A percentile compares a stretch with the other conserved stretches of the same genome.
Conservation (phyloP, 2,329 filamentous ascomycete species). For the Beauveria medogensis region DNA sequence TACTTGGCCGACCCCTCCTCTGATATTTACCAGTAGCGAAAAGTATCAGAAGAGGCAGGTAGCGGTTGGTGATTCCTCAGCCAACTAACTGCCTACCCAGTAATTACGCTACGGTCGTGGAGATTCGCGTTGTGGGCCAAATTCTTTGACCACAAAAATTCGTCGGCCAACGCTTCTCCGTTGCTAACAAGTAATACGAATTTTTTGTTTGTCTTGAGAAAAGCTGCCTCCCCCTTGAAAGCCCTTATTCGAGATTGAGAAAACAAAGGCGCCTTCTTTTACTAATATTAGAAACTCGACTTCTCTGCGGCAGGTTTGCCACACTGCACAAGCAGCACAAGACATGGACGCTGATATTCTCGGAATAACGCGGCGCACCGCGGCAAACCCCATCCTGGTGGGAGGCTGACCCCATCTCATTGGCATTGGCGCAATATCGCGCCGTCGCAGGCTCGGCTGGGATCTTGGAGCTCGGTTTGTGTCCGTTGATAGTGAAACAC, state of each 20-base stretch:
- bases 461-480: neutral
- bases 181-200: no score
- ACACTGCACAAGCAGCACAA: neutral
- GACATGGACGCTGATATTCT: neutral
- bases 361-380: neutral
- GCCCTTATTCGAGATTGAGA: no score
- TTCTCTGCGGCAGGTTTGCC: neutral
- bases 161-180: no score
- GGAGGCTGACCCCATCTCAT: no score
- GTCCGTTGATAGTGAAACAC: neutral
- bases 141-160: no score
- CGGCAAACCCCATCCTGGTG: neutral
- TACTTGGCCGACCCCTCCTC: neutral
- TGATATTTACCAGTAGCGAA: neutral
- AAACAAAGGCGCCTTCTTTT: no score
- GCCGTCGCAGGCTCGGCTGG: neutral
- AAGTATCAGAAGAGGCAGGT: neutral
- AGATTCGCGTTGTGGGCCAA: no score
- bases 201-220: no score
- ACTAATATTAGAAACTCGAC: neutral
- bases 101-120: no score
- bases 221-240: no score
- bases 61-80: no score
- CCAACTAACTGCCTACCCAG: no score
- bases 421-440: neutral